Percentiles rank a stretch among this genome's conserved stretches.
Evolutionary conservation across 2,329 filamentous ascomycete genomes (phyloP).

Genomic region (Penicillium concentricum): DNA sequence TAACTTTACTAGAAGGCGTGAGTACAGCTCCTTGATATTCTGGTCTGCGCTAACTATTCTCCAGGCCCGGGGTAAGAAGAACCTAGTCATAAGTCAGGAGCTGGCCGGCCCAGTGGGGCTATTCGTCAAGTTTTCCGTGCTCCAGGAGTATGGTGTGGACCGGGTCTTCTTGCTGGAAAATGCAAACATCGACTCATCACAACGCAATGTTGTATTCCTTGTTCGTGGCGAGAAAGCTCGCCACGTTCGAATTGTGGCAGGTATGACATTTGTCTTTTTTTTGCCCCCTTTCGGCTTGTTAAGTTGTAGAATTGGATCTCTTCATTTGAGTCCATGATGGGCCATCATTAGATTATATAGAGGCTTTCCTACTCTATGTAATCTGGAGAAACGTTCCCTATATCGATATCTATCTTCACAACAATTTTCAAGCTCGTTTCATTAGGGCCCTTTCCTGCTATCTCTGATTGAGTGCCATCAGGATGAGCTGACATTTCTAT

Average conservation of each 20-base stretch:
- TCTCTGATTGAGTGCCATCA: constrained; percentile 52
- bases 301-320: not conserved
- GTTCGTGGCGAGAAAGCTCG: constrained; percentile 84
- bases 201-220: constrained; percentile 93
- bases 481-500: constrained; percentile 56
- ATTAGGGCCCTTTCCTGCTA: constrained; percentile 44
- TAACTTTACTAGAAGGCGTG: constrained; percentile 92
- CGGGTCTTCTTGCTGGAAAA: constrained; percentile 98
- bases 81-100: constrained; percentile 86
- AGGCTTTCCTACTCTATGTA: constrained; percentile 52
- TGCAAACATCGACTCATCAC: constrained; percentile 87
- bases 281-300: constrained; percentile 8
- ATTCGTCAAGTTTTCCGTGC: constrained; percentile 90
- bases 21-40: constrained; percentile 50
- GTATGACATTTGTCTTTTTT: constrained; percentile 55
- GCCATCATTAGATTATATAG: constrained; percentile 62
- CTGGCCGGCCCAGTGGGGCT: constrained; percentile 86
- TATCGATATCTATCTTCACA: constrained; percentile 33
- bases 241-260: constrained; percentile 81
- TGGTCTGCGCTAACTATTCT: constrained; percentile 20
- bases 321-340: constrained; percentile 28
- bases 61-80: constrained; percentile 98
- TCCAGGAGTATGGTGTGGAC: constrained; percentile 96
- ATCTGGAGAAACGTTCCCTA: constrained; percentile 57
- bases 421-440: constrained; percentile 37